Evolutionary conservation across 495 filamentous ascomycete species (phyloP), one percentile per base, ranked within the genome.

Genomic region (Annulohypoxylon nitens): DNA sequence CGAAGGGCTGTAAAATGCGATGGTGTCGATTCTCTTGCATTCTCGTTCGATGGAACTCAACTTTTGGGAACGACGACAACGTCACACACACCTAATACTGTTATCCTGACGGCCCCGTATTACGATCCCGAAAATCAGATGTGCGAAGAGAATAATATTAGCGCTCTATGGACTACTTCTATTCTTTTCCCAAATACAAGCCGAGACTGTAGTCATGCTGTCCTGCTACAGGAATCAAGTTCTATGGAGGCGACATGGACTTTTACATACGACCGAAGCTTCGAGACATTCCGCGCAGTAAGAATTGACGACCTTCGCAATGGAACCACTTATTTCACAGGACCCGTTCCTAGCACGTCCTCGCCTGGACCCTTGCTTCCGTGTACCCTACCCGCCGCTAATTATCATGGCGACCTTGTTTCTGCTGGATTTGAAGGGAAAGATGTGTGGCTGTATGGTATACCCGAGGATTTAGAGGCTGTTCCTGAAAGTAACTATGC

Each of bases 121-220:
- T 93, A 93, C 75, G 87, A 89, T 64, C 87, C 86, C 14, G 86
- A 84, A 1, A 82, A 78, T 50, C 84, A 86, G 51, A 78, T 88
- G 64, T 88, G 88, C 9, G 57, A 70, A 20, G 84, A 88, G 51
- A 91, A 93, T 67, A 85, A 90, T 61, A 86, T 95, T 43, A 92
- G 91, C 75, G 90, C 90, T 6, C 85, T 95, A 75, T 97, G 93
- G 93, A 97, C 93, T 48, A 94, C 93, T 1, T 94, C 95, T 45
- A 94, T 97, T 30, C 82, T 97, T 0, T 97, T 97, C 57, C 93
- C 93, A 0, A 92, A 94, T 63, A 89, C 87, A 18, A 93, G 89
- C 61, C 86, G 87, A 43, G 90, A 91, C 41, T 94, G 91, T 67
- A 93, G 90, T 62, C 91, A 95, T 80, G 93, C 92, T 43, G 90